Conservation (phyloP, 148 eudicot genomes). For the Fallopia convolvulus region DNA sequence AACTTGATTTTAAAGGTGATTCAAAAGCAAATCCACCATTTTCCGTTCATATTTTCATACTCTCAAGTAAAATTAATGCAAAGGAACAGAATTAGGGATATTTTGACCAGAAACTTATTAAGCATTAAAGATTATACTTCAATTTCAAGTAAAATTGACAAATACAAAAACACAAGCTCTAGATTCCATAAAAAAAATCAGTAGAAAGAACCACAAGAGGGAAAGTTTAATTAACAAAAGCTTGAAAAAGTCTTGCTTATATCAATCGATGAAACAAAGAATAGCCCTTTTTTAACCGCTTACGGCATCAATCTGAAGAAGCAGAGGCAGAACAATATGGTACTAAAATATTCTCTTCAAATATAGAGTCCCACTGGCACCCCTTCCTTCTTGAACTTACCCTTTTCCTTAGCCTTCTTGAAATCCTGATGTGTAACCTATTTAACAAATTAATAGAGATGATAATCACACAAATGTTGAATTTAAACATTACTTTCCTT, state of each 20-base stretch:
- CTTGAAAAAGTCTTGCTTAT: too few species aligned
- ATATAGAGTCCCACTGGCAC: conserved; percentile 83
- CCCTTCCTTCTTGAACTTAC: conserved; percentile 91
- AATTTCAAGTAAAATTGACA: not conserved
- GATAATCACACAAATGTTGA: not conserved
- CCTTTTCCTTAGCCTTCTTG: conserved; percentile 84
- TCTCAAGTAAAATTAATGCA: not conserved
- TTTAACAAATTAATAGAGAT: not conserved
- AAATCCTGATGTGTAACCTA: conserved; percentile 68
- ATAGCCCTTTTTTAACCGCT: too few species aligned
- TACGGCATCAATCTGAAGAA: not conserved
- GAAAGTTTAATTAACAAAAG: too few species aligned
- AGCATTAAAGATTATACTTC: not conserved
- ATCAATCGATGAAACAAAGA: too few species aligned
- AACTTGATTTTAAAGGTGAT: not conserved
- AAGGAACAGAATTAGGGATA: not conserved
- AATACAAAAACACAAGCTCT: not conserved
- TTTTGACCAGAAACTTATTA: not conserved
- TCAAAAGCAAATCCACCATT: not conserved
- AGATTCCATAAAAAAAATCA: too few species aligned
- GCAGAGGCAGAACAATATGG: not conserved
- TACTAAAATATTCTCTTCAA: conserved; percentile 17
- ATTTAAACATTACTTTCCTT: not conserved
- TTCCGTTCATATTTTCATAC: not conserved
- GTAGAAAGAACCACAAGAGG: too few species aligned